Evolutionary conservation across 768 basidiomycete species (phyloP).

Genomic region (Paxillus ammoniavirescens): DNA sequence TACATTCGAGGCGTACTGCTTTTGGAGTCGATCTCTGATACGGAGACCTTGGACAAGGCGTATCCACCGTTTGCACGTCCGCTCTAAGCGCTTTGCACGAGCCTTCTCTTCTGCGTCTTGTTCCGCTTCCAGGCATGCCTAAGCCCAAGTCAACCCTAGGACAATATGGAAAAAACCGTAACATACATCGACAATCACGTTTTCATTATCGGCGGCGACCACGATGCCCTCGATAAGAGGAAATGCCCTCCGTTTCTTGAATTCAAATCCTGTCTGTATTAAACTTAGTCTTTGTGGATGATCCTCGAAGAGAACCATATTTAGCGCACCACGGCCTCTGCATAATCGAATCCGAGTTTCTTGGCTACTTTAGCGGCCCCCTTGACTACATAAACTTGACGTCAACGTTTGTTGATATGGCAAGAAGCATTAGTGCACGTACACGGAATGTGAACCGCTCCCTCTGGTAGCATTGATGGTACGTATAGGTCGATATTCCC

Average conservation of each 20-base stretch:
- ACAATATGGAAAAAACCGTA: neutral
- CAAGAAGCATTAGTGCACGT: slow-evolving; percentile 34
- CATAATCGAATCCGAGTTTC: slow-evolving; percentile 83
- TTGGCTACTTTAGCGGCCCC: slow-evolving; percentile 87
- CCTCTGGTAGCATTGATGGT: slow-evolving; percentile 89
- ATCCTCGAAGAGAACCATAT: slow-evolving; percentile 12
- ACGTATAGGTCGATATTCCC: slow-evolving; percentile 97
- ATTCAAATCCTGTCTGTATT: slow-evolving; percentile 89
- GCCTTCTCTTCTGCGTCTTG: slow-evolving; percentile 77
- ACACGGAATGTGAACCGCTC: slow-evolving; percentile 91
- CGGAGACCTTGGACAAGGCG: slow-evolving; percentile 86
- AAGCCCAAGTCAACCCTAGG: slow-evolving; percentile 2
- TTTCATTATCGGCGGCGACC: slow-evolving; percentile 77
- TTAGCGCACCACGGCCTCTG: slow-evolving; percentile 88
- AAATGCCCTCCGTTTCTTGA: slow-evolving; percentile 86
- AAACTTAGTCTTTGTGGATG: slow-evolving; percentile 1
- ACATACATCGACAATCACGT: slow-evolving; percentile 69
- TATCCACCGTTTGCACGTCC: slow-evolving; percentile 84
- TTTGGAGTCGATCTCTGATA: slow-evolving; percentile 78
- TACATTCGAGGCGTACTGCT: slow-evolving; percentile 56
- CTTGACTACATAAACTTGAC: slow-evolving; percentile 53
- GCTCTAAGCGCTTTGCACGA: slow-evolving; percentile 70
- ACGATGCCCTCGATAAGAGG: slow-evolving; percentile 88
- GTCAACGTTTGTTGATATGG: slow-evolving; percentile 7
- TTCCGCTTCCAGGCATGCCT: slow-evolving; percentile 88